phyloP scores from a whole-genome alignment of 805 yeast species.

The Lachancea sp. region DNA sequence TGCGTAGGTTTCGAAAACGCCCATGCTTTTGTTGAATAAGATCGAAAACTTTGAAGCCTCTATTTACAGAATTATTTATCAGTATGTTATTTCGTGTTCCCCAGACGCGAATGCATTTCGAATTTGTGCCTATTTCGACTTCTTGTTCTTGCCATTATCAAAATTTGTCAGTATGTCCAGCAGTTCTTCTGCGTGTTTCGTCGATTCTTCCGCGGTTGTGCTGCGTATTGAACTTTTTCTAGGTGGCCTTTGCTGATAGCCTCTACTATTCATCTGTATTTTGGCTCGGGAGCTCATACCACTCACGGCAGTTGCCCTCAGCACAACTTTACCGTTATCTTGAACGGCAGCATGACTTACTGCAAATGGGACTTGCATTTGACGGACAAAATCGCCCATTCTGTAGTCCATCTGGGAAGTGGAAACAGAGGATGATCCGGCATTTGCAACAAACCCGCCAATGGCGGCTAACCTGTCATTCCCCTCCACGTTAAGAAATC shows the following conservation, averaged over 20 bases:
- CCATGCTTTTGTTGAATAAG: neutral
- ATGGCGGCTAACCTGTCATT: conserved; percentile 44
- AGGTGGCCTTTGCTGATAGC: conserved; percentile 17
- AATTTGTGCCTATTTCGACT: conserved; percentile 4
- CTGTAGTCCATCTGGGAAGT: conserved; percentile 32
- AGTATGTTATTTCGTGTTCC: neutral
- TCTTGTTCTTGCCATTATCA: conserved; percentile 10
- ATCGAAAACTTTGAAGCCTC: neutral
- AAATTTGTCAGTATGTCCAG: conserved; percentile 14
- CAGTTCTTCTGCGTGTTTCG: conserved; percentile 17
- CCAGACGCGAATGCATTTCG: neutral
- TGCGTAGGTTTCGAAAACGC: neutral
- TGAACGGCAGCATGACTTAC: conserved; percentile 35
- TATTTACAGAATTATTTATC: conserved; percentile 7
- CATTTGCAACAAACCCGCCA: conserved; percentile 47
- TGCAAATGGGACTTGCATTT: conserved; percentile 39
- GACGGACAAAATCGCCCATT: conserved; percentile 39
- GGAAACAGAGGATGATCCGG: conserved; percentile 28
- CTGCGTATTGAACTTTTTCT: conserved; percentile 12
- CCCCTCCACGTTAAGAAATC: conserved; percentile 46
- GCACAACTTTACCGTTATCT: conserved; percentile 32
- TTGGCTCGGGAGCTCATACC: conserved; percentile 18
- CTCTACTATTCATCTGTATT: conserved; percentile 15
- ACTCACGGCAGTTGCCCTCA: conserved; percentile 19
- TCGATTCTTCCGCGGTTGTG: conserved; percentile 12